Evolutionary conservation across 164 flowering plant genomes (phyloP).

Genomic region (Stephania cephalantha): DNA sequence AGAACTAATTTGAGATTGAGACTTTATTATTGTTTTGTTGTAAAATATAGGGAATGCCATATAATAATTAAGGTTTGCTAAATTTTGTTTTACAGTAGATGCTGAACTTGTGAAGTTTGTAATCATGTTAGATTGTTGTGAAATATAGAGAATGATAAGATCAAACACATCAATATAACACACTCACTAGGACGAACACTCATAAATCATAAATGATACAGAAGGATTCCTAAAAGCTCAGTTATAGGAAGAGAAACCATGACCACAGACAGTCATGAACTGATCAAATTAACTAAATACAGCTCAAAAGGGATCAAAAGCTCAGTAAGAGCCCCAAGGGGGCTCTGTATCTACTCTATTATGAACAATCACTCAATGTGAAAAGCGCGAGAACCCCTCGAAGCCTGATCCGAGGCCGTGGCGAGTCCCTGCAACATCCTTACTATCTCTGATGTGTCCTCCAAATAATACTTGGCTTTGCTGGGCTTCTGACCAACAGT

Average conservation of each 20-base stretch:
- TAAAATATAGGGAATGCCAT: too few species aligned
- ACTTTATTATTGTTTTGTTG: too few species aligned
- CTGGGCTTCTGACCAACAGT: conserved; percentile 55
- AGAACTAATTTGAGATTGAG: too few species aligned
- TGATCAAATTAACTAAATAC: neutral
- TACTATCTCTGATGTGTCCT: conserved; percentile 38
- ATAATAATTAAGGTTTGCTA: too few species aligned
- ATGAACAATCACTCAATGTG: conserved; percentile 7
- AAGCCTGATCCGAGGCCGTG: conserved; percentile 29
- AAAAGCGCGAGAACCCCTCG: conserved; percentile 17
- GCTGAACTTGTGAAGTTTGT: too few species aligned
- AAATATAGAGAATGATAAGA: neutral
- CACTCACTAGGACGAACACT: neutral
- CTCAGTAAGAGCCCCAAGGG: neutral
- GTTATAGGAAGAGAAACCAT: neutral
- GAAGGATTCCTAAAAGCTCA: neutral
- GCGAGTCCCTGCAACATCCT: conserved; percentile 43
- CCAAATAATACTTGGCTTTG: conserved; percentile 46
- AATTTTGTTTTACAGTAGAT: too few species aligned
- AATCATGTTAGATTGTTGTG: too few species aligned
- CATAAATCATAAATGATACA: neutral
- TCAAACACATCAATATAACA: neutral
- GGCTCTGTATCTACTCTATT: neutral
- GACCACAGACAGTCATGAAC: neutral
- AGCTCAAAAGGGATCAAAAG: neutral